Conservation (phyloP, 2,329 filamentous ascomycete species). For the Penicillium sp. region DNA sequence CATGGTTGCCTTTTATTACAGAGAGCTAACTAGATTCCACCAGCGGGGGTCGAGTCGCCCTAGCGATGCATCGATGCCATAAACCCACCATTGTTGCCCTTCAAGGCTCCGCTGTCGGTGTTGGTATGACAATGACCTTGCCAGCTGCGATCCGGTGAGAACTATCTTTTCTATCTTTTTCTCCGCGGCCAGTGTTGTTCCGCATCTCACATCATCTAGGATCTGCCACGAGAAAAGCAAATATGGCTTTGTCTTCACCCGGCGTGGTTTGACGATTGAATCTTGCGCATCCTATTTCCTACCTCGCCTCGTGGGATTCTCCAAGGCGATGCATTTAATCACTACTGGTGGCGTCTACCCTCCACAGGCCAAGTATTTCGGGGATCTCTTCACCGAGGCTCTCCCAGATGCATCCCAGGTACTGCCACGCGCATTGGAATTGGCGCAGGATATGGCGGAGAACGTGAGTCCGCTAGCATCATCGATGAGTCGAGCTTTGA, state of each 20-base stretch:
- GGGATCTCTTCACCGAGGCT: constrained; percentile 66
- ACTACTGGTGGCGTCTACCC: constrained; percentile 67
- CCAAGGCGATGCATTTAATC: constrained; percentile 65
- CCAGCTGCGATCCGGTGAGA: constrained; percentile 46
- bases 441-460: constrained; percentile 64
- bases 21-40: constrained; percentile 40
- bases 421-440: constrained; percentile 63
- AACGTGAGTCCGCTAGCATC: constrained; percentile 65
- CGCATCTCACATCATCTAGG: background rate
- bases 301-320: constrained; percentile 67
- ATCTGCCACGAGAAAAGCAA: constrained; percentile 55
- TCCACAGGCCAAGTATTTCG: constrained; percentile 49
- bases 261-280: constrained; percentile 71
- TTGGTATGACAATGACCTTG: constrained; percentile 66
- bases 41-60: constrained; percentile 54
- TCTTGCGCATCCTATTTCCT: constrained; percentile 71
- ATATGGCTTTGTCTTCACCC: constrained; percentile 72
- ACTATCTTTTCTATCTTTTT: background rate
- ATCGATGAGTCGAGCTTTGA: constrained; percentile 68
- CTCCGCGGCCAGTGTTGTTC: background rate
- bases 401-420: constrained; percentile 60
- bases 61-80: constrained; percentile 61
- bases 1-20: too few species aligned
- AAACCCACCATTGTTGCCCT: constrained; percentile 65
- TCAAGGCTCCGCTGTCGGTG: constrained; percentile 63